Evolutionary conservation across 352 stramenopile species (phyloP).

Genomic region (Pythium volutum): DNA sequence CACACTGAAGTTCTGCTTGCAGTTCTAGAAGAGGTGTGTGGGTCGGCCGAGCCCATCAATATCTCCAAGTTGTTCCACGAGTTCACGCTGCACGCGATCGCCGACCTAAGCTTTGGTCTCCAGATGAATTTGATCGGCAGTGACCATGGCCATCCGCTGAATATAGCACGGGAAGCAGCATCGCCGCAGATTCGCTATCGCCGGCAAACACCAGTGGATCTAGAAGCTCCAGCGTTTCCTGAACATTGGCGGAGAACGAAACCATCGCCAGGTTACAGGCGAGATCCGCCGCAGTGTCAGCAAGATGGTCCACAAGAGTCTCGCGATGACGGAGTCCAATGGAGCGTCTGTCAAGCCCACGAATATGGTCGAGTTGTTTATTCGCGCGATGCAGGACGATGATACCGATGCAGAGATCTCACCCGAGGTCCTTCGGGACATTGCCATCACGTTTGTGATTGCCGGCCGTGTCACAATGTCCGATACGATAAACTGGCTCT

Average conservation of each 20-base stretch:
- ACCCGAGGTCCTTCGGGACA: slow-evolving; percentile 35
- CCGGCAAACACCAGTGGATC: slow-evolving; percentile 14
- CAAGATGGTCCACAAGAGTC: slow-evolving; percentile 16
- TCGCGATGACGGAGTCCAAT: no score
- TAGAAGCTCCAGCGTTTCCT: slow-evolving; percentile 21
- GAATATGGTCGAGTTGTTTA: slow-evolving; percentile 24
- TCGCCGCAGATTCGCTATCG: slow-evolving; percentile 9
- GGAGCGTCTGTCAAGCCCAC: slow-evolving; percentile 8
- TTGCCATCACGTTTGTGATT: slow-evolving; percentile 49
- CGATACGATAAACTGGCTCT: slow-evolving; percentile 41
- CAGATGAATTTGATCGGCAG: slow-evolving; percentile 14
- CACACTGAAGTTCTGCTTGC: neutral
- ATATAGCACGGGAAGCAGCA: neutral
- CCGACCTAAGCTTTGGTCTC: slow-evolving; percentile 27
- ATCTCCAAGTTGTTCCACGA: slow-evolving; percentile 19
- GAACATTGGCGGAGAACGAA: slow-evolving; percentile 14
- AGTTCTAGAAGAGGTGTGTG: neutral
- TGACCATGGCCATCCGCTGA: slow-evolving; percentile 8
- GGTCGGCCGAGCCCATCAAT: slow-evolving; percentile 1
- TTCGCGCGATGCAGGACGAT: slow-evolving; percentile 19
- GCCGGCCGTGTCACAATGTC: slow-evolving; percentile 51
- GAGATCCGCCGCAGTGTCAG: slow-evolving; percentile 10
- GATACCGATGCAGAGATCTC: slow-evolving; percentile 13
- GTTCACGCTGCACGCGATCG: slow-evolving; percentile 28
- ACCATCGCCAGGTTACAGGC: neutral